phyloP scores from a whole-genome alignment of 345 rosid genomes.

The Passiflora organensis region DNA sequence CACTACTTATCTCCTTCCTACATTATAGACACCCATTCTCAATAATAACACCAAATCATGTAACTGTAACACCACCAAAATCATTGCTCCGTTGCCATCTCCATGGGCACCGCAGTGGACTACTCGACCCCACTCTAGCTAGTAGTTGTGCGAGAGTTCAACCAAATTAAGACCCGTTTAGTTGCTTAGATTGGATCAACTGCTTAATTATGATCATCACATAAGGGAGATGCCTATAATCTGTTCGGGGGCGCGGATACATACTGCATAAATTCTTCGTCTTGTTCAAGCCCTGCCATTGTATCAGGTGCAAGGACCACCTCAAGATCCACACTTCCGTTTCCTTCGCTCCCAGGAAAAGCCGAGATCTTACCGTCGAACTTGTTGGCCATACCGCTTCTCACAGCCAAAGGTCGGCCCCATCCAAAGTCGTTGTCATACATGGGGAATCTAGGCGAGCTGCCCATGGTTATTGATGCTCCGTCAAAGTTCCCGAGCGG shows the following conservation, averaged over 20 bases:
- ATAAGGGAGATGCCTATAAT: too few species aligned
- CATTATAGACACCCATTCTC: neutral
- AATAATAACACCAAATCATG: neutral
- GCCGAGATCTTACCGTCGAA: slow-evolving; percentile 96
- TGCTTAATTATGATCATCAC: too few species aligned
- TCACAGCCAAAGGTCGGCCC: slow-evolving; percentile 83
- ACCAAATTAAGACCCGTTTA: too few species aligned
- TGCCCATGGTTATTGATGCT: slow-evolving; percentile 95
- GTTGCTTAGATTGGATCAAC: neutral
- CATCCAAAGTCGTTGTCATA: slow-evolving; percentile 92
- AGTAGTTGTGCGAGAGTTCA: neutral
- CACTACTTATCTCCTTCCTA: neutral
- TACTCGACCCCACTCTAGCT: neutral
- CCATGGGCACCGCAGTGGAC: neutral
- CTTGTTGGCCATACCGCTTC: slow-evolving; percentile 91
- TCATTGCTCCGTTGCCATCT: neutral
- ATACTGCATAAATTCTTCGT: slow-evolving; percentile 80
- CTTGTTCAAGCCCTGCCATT: slow-evolving; percentile 58
- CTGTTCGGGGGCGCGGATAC: too few species aligned
- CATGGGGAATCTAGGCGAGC: slow-evolving; percentile 98
- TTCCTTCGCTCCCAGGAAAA: slow-evolving; percentile 73
- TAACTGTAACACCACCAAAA: neutral
- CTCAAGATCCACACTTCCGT: slow-evolving; percentile 85
- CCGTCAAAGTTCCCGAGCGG: slow-evolving; percentile 92
- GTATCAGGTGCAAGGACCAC: slow-evolving; percentile 75